A percentile compares a stretch with the other conserved stretches of the same genome.
Conservation (phyloP, 2,329 filamentous ascomycete species). For the Parasarocladium wereldwijsianum region DNA sequence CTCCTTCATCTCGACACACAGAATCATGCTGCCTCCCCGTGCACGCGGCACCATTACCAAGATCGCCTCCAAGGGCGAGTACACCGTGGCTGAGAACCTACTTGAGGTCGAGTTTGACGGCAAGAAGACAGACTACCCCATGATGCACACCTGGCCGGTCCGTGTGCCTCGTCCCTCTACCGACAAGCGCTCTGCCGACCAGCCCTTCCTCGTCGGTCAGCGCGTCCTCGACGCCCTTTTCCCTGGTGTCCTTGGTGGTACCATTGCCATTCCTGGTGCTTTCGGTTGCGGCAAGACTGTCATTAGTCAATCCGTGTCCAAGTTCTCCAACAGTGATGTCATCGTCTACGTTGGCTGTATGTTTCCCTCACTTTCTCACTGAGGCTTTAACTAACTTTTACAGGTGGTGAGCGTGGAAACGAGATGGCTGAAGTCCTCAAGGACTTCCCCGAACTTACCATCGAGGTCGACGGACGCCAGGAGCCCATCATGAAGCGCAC, state of each 20-base stretch:
- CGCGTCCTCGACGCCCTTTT: constrained; percentile 93
- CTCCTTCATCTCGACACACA: constrained; percentile 85
- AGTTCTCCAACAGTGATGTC: constrained; percentile 98
- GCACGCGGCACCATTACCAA: constrained; percentile 84
- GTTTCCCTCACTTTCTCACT: constrained; percentile 5
- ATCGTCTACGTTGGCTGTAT: constrained; percentile 85
- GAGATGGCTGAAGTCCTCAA: constrained; percentile 99
- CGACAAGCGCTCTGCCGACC: constrained; percentile 79
- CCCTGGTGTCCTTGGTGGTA: constrained; percentile 91
- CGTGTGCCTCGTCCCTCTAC: constrained; percentile 85
- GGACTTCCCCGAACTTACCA: constrained; percentile 97
- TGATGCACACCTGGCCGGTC: constrained; percentile 99
- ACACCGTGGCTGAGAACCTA: constrained; percentile 87
- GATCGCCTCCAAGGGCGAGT: constrained; percentile 78
- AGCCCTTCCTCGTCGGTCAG: constrained; percentile 92
- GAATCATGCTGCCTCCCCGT: constrained; percentile 79
- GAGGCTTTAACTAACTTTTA: neutral
- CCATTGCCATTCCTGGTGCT: constrained; percentile 92
- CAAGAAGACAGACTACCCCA: constrained; percentile 82
- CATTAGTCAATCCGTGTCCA: constrained; percentile 95
- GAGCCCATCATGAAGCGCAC: constrained; percentile 99
- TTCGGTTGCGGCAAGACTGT: constrained; percentile 99
- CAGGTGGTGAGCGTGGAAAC: constrained; percentile 76
- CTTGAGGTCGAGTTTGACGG: constrained; percentile 95
- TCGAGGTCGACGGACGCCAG: constrained; percentile 83